Conservation (phyloP, 768 basidiomycete species). For the Suillus lakei region DNA sequence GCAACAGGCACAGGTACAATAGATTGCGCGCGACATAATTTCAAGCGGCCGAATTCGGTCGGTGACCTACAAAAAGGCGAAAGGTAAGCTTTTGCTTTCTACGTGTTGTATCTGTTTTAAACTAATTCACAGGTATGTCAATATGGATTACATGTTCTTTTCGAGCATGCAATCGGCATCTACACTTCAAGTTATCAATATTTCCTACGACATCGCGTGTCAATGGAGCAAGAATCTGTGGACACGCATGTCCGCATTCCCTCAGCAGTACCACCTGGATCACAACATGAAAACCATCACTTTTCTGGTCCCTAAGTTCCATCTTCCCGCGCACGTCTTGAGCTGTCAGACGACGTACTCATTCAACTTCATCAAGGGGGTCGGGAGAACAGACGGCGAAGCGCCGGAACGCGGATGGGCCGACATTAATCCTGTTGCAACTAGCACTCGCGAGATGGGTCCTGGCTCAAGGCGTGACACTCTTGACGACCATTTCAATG, state of each 20-base stretch:
- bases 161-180: neutral
- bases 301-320: constrained; percentile 40
- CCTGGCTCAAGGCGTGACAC: constrained; percentile 35
- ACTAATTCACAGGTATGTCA: constrained; percentile 15
- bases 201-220: constrained; percentile 24
- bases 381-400: constrained; percentile 39
- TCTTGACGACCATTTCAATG: constrained; percentile 39
- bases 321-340: constrained; percentile 36
- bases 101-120: neutral
- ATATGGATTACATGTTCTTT: constrained; percentile 23
- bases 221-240: constrained; percentile 19
- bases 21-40: constrained; percentile 12
- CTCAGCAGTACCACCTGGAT: constrained; percentile 17
- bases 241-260: constrained; percentile 4
- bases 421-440: constrained; percentile 30
- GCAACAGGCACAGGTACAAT: constrained; percentile 11
- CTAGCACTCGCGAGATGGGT: constrained; percentile 40
- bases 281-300: neutral
- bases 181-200: constrained; percentile 8
- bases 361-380: constrained; percentile 31
- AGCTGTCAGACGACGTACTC: constrained; percentile 31
- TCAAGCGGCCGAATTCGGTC: constrained; percentile 18
- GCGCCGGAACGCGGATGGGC: constrained; percentile 43
- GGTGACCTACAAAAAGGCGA: constrained; percentile 26
- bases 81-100: constrained; percentile 6